Evolutionary conservation across 805 yeast genomes (phyloP).

Genomic region (Wickerhamomyces bisporus): DNA sequence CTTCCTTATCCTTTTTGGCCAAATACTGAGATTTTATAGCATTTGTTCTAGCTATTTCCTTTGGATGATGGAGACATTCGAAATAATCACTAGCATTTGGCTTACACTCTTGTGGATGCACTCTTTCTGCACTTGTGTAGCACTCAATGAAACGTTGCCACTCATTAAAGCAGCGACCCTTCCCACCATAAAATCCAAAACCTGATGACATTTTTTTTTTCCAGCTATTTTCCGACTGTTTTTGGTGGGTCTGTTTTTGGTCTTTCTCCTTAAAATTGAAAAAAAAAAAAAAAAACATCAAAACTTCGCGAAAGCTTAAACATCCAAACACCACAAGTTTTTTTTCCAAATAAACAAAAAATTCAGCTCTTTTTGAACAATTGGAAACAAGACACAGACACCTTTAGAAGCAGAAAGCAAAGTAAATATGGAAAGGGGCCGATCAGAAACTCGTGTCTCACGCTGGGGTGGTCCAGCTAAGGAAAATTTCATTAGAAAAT

Average conservation of each 20-base stretch:
- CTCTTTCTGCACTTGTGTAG: slow-evolving; percentile 34
- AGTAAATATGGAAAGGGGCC: slow-evolving; percentile 3
- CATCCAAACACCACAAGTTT: not conserved
- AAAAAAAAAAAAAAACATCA: not conserved
- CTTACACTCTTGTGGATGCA: slow-evolving; percentile 32
- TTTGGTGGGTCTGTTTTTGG: not conserved
- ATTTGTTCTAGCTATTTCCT: slow-evolving; percentile 30
- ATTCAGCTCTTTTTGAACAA: not conserved
- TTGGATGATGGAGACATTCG: slow-evolving; percentile 45
- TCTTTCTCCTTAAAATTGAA: not conserved
- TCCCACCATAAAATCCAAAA: slow-evolving; percentile 37
- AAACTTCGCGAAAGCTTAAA: not conserved
- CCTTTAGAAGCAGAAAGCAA: not conserved
- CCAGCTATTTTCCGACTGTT: not conserved
- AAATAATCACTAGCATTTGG: slow-evolving; percentile 41
- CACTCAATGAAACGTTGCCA: slow-evolving; percentile 43
- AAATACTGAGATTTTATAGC: slow-evolving; percentile 22
- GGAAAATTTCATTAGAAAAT: slow-evolving; percentile 8
- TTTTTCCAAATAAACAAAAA: not conserved
- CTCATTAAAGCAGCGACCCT: slow-evolving; percentile 41
- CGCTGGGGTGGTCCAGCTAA: slow-evolving; percentile 15
- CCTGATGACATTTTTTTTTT: slow-evolving; percentile 30
- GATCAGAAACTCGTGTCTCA: slow-evolving; percentile 6
- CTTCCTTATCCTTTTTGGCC: slow-evolving; percentile 8
- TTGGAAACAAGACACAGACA: not conserved